Evolutionary conservation across 352 stramenopile species (phyloP), one percentile per base, ranked within the genome.

Genomic region (Paralagenidium karlingii): DNA sequence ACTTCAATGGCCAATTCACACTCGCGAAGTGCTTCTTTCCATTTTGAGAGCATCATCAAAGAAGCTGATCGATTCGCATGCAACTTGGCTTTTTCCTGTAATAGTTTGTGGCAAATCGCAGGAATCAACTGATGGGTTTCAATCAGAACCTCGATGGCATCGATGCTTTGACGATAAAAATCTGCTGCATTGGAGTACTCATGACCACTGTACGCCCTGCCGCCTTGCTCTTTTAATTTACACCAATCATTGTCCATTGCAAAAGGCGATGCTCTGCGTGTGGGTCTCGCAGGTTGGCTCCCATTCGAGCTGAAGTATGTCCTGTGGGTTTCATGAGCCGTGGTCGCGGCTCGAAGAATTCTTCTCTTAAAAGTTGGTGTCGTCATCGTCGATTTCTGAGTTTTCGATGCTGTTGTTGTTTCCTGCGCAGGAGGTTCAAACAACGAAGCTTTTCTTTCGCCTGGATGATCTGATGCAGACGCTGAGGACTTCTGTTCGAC

Each of bases 51-150:
- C 78, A 88, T 89, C 63, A 89, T 82, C 21, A 84, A 45, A 5
- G 68, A 78, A 11, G 78, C 78, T 3, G 75, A 71, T 27, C 76
- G 61, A 43, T 92, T 92, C 7, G 70, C 60, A 33, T 89, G 74
- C 11, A 90, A 46, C 43, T 87, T 90, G 0, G 75, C 70, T 34
- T 88, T 88, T 44, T 92, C 75, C 4, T 71, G 69, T 49, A 58
- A 47, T n/a, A 82, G 9, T 2, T 60, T 52, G 2, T 43, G 15
- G 15, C 25, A 12, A 60, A 78, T 21, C 60, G 51, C 4, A 64
- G 13, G 9, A 55, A 53, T 15, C 47, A 3, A 36, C 16, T 36
- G 48, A 9, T 68, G 37, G 19, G 60, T 43, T 9, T 47, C 21
- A 7, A 80, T 22, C 15, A 69, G 25, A 13, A 41, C 47, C 19